These are phyloP conservation scores for Sphaerobolus stellatus DNA, from an alignment of 1,284 basidiomycete genomes.

Conservation along the genomic window DNA sequence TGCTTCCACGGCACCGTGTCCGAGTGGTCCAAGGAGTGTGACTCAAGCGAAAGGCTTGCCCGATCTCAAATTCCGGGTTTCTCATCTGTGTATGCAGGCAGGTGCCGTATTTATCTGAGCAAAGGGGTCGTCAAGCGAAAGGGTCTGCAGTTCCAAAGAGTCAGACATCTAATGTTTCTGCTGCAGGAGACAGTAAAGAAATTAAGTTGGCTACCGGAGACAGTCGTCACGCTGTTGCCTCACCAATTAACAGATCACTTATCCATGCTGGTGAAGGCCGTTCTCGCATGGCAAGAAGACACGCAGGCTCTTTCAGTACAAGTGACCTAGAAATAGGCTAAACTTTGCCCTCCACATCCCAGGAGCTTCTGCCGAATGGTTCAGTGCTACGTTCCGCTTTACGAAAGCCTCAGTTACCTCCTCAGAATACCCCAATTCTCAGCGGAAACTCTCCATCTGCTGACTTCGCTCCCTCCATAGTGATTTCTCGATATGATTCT, in stretches of 20 bases:
- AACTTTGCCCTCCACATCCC: slow-evolving; percentile 56
- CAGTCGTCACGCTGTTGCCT: no score
- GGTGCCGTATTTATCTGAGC: no score
- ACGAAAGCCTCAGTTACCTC: slow-evolving; percentile 6
- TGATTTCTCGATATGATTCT: slow-evolving; percentile 53
- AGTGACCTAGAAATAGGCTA: slow-evolving; percentile 90
- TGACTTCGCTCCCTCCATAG: not conserved
- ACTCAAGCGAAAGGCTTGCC: no score
- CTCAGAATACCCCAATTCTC: slow-evolving; percentile 20
- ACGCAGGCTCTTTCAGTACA: slow-evolving; percentile 90
- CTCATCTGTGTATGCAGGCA: no score
- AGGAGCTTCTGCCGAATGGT: not conserved
- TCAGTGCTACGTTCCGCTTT: slow-evolving; percentile 19
- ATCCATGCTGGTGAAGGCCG: slow-evolving; percentile 16
- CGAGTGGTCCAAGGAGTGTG: no score
- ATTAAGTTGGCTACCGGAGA: no score
- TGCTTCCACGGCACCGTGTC: no score
- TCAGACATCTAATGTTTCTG: no score
- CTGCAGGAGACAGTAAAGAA: no score
- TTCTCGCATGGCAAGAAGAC: slow-evolving; percentile 63
- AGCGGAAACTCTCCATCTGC: slow-evolving; percentile 16
- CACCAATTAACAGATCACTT: slow-evolving; percentile 24
- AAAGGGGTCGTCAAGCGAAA: no score
- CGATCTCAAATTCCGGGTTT: no score
- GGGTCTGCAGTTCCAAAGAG: no score